Percentiles rank a stretch among this genome's conserved stretches.
Evolutionary conservation across 1,284 basidiomycete genomes (phyloP).

Genomic region (Ceratobasidium papillatum): DNA sequence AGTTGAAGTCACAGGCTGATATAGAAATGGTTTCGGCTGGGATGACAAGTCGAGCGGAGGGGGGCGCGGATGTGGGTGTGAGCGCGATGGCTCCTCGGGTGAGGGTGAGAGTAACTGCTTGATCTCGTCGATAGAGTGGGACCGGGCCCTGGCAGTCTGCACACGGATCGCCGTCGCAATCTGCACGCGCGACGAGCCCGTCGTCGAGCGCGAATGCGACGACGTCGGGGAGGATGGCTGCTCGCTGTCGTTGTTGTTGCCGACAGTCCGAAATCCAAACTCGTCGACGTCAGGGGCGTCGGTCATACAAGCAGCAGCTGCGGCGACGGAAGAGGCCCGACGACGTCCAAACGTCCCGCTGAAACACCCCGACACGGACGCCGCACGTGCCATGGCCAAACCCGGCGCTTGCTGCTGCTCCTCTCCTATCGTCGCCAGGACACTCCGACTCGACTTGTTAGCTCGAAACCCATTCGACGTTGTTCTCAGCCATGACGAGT

Average conservation of each 20-base stretch:
- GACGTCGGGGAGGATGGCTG: conserved; percentile 8
- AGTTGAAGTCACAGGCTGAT: background rate
- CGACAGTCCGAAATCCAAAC: background rate
- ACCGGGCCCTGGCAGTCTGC: conserved; percentile 19
- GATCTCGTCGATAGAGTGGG: conserved; percentile 19
- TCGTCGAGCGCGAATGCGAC: background rate
- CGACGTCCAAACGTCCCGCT: conserved; percentile 2
- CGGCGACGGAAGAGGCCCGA: background rate
- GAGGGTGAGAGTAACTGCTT: conserved; percentile 30
- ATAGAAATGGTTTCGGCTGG: background rate
- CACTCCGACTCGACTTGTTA: conserved; percentile 27
- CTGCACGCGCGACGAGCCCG: conserved; percentile 1
- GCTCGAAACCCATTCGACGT: conserved; percentile 7
- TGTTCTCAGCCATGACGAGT: background rate
- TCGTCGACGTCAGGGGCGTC: background rate
- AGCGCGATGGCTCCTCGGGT: conserved; percentile 8
- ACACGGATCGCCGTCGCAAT: conserved; percentile 26
- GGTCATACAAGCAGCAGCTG: background rate
- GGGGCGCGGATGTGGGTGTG: background rate
- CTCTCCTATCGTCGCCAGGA: conserved; percentile 30
- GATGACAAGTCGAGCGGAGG: background rate
- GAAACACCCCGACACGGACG: conserved; percentile 13
- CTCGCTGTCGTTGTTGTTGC: background rate
- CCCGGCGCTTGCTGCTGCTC: background rate
- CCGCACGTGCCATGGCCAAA: conserved; percentile 20